Conservation (phyloP, 192 early-diverging fungal species). For the Entomortierella parvispora region DNA sequence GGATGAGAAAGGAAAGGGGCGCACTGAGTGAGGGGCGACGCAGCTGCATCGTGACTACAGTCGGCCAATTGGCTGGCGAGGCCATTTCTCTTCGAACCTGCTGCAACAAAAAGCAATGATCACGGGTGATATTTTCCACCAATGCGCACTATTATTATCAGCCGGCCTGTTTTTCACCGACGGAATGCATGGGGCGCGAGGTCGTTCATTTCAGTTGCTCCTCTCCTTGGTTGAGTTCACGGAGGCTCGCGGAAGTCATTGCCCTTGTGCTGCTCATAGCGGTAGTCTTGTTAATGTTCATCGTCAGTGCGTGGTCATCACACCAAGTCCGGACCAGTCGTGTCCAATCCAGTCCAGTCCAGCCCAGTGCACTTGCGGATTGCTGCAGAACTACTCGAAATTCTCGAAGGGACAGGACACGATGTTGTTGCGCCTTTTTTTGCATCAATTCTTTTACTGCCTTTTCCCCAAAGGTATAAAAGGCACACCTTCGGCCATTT, state of each 20-base stretch:
- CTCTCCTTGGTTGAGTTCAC: neutral
- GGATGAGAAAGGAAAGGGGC: neutral
- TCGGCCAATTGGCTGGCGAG: neutral
- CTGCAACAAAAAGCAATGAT: no score
- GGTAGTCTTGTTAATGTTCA: no score
- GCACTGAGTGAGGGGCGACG: neutral
- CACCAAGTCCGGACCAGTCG: neutral
- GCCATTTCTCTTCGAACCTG: no score
- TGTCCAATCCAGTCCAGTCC: constrained; percentile 13
- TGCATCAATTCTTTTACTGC: neutral
- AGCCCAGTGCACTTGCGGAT: neutral
- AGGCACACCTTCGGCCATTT: constrained; percentile 2
- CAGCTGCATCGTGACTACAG: no score
- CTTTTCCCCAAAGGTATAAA: constrained; percentile 13
- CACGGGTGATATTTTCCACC: neutral
- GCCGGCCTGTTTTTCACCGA: neutral
- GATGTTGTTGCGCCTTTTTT: neutral
- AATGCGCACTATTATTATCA: neutral
- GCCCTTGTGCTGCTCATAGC: no score
- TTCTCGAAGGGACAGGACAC: neutral
- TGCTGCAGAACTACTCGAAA: neutral
- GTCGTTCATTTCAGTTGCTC: neutral
- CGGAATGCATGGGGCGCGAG: neutral
- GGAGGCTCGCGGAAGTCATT: no score
- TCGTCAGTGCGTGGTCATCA: no score